Evolutionary conservation across 495 filamentous ascomycete species (phyloP), one percentile per base, ranked within the genome.

Genomic region (Cryomyces minteri): DNA sequence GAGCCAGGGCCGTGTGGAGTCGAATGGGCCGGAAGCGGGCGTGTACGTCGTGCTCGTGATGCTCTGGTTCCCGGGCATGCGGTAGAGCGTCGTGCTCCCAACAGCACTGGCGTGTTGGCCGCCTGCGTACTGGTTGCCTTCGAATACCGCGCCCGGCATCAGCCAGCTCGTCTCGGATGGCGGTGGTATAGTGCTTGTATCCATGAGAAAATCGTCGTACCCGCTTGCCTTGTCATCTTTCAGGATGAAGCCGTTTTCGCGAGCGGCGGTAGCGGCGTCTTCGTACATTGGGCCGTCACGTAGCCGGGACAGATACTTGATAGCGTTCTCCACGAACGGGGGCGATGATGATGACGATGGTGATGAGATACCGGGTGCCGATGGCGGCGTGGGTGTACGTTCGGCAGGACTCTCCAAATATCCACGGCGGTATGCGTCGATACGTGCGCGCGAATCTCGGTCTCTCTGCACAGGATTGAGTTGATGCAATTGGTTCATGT

Each of bases 131-230:
- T 84, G 80, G 4, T 63, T 73, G 10, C 80, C 80, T 7, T 68
- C 67, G 48, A 84, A 79, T 1, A 78, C 66, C 46, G 74, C 66
- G 7, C 80, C 80, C 12, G 74, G 66, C 44, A 69, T 68, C 11
- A 84, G 66, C 76, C 76, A 83, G 31, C 78, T 82, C 51, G 70
- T 77, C 40, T 68, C 51, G 2, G 76, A 58, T 9, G 73, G 72
- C 5, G 71, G 69, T 18, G 65, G 59, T 11, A 84, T 65, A 31
- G 58, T 65, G 7, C 57, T 52, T 10, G 70, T 73, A 46, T 82
- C 71, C 4, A 80, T 58, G 9, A 84, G 63, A 43, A 82, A 76
- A 51, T 84, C 79, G 28, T 69, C 66, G 48, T 71, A 63, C 39
- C 71, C 63, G 47, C 67, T 66, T 12, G 61, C 59, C 44, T 71